These are phyloP conservation scores for Gossypium trilobum DNA, from an alignment of 441 rosid genomes.

Conservation along the genomic window DNA sequence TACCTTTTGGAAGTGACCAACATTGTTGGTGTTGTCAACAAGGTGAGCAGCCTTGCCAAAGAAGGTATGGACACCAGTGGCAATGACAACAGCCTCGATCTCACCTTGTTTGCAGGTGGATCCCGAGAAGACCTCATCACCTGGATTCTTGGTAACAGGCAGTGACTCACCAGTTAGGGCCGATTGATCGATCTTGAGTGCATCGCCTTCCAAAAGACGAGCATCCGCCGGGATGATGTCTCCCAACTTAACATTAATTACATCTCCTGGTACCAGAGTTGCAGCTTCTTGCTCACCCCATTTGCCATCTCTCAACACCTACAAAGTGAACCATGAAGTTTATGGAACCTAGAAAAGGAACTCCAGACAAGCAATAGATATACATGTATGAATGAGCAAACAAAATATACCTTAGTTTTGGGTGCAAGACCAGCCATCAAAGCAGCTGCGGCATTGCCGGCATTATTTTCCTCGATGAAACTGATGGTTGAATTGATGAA, in stretches of 20 bases:
- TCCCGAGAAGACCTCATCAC: conserved; percentile 68
- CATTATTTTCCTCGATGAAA: conserved; percentile 82
- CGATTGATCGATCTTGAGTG: conserved; percentile 81
- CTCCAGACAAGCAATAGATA: background rate
- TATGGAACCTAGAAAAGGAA: background rate
- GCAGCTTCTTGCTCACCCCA: conserved; percentile 82
- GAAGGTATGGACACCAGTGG: conserved; percentile 91
- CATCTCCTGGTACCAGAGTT: conserved; percentile 79
- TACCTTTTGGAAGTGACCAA: conserved; percentile 90
- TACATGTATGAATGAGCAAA: background rate
- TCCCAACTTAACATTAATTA: conserved; percentile 80
- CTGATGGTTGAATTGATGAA: conserved; percentile 84
- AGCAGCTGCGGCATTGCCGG: conserved; percentile 93
- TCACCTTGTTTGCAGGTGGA: conserved; percentile 96
- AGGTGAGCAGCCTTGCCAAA: conserved; percentile 96
- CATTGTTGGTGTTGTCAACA: conserved; percentile 80
- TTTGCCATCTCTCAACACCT: conserved; percentile 81
- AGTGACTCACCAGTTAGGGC: conserved; percentile 88
- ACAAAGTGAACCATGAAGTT: background rate
- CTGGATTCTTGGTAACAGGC: conserved; percentile 62
- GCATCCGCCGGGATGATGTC: conserved; percentile 90
- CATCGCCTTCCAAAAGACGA: conserved; percentile 83
- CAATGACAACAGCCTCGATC: conserved; percentile 81
- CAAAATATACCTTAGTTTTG: conserved; percentile 51
- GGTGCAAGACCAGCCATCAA: conserved; percentile 97